Evolutionary conservation across 2,329 filamentous ascomycete species (phyloP).

Genomic region (Hypoxylon sp.): DNA sequence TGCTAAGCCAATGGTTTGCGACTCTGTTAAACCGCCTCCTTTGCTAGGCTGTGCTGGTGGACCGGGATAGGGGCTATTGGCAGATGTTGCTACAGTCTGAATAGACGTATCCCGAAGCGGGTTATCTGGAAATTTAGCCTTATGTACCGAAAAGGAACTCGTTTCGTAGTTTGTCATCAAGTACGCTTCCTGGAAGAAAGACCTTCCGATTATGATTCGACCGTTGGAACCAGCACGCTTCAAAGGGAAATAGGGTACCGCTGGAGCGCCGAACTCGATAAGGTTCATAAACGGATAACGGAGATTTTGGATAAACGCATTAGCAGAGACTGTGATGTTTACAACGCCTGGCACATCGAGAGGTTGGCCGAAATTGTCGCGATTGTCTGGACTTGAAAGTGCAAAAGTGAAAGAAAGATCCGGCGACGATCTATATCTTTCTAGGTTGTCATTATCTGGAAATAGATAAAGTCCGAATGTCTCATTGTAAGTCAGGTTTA

Average conservation of each 20-base stretch:
- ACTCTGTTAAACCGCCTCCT: slow-evolving; percentile 48
- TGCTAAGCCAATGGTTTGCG: slow-evolving; percentile 57
- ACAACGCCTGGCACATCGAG: slow-evolving; percentile 59
- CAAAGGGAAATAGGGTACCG: slow-evolving; percentile 71
- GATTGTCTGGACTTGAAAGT: slow-evolving; percentile 64
- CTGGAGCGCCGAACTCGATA: slow-evolving; percentile 55
- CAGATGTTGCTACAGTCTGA: slow-evolving; percentile 53
- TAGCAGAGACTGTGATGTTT: slow-evolving; percentile 63
- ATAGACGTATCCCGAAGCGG: slow-evolving; percentile 53
- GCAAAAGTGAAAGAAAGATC: slow-evolving; percentile 65
- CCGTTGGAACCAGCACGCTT: slow-evolving; percentile 61
- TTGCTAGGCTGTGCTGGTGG: slow-evolving; percentile 39
- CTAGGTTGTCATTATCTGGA: slow-evolving; percentile 63
- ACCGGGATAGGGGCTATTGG: slow-evolving; percentile 58
- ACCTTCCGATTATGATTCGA: slow-evolving; percentile 70
- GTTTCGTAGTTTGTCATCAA: slow-evolving; percentile 65
- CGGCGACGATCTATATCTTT: slow-evolving; percentile 53
- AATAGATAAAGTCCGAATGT: slow-evolving; percentile 72
- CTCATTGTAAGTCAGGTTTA: slow-evolving; percentile 72
- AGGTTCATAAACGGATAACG: slow-evolving; percentile 58
- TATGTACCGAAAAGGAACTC: slow-evolving; percentile 62
- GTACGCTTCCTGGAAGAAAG: slow-evolving; percentile 75
- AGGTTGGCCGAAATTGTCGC: slow-evolving; percentile 60
- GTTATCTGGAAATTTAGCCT: slow-evolving; percentile 61
- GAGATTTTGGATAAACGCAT: slow-evolving; percentile 60